Evolutionary conservation across 495 filamentous ascomycete genomes (phyloP).

Genomic region (Rostrohypoxylon terebratum): DNA sequence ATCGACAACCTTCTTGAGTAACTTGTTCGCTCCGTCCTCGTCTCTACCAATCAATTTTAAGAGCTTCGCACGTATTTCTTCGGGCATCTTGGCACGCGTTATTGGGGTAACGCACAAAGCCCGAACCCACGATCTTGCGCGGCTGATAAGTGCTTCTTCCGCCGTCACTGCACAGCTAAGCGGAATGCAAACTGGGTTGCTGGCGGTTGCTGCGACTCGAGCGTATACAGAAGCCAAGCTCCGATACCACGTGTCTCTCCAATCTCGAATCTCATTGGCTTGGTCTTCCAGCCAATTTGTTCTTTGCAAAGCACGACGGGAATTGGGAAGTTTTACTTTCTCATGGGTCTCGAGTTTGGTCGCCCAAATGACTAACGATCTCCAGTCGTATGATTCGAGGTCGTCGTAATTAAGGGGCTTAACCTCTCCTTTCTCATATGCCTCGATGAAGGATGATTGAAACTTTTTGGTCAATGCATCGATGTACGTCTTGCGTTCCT

Average conservation of each 20-base stretch:
- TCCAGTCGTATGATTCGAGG: conserved; percentile 81
- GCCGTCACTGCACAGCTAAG: conserved; percentile 7
- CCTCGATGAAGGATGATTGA: conserved; percentile 77
- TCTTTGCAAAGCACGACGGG: conserved; percentile 50
- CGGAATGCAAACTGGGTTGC: conserved; percentile 45
- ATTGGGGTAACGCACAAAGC: conserved; percentile 52
- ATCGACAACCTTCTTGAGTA: conserved; percentile 68
- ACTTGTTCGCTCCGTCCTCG: conserved; percentile 52
- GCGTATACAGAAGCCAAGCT: conserved; percentile 57
- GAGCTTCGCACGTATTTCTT: conserved; percentile 53
- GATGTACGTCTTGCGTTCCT: conserved; percentile 70
- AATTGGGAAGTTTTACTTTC: conserved; percentile 54
- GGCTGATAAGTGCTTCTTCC: conserved; percentile 30
- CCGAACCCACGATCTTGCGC: conserved; percentile 52
- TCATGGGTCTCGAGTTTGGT: conserved; percentile 54
- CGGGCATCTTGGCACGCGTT: conserved; percentile 50
- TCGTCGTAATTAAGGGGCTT: conserved; percentile 78
- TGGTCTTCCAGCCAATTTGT: conserved; percentile 48
- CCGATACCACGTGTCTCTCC: conserved; percentile 62
- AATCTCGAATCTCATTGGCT: conserved; percentile 54
- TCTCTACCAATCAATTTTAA: conserved; percentile 48
- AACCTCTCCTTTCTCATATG: conserved; percentile 76
- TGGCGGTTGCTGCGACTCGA: conserved; percentile 56
- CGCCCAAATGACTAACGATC: conserved; percentile 76
- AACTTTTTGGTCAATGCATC: conserved; percentile 80